Conservation (phyloP, 306 rosid species). For the Sicyos baderoa region DNA sequence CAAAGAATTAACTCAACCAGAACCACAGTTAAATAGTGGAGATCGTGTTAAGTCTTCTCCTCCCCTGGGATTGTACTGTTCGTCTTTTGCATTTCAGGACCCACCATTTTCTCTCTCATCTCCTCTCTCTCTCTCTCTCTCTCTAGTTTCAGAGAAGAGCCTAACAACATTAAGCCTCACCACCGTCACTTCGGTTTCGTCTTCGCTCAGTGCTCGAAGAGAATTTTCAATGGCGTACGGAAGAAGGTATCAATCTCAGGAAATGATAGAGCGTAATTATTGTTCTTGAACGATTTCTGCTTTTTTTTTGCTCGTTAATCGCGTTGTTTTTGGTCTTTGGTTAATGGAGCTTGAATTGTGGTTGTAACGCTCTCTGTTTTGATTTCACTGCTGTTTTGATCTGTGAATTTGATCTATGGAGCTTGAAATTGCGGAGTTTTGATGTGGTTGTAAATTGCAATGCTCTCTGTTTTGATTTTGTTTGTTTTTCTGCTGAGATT, state of each 20-base stretch:
- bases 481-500: background rate
- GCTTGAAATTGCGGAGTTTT: background rate
- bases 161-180: background rate
- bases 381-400: too few relatives aligned
- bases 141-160: background rate
- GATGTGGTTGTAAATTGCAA: too few relatives aligned
- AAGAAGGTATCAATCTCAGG: constrained; percentile 3
- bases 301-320: background rate
- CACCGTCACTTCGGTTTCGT: constrained; percentile 13
- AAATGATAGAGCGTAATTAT: background rate
- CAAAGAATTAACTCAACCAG: constrained; percentile 13
- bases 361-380: too few relatives aligned
- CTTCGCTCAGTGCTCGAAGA: background rate
- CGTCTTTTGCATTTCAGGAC: constrained; percentile 11
- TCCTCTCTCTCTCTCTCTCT: background rate
- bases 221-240: constrained; percentile 10
- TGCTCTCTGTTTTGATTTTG: background rate
- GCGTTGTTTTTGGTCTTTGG: background rate
- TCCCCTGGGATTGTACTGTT: constrained; percentile 14
- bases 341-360: too few relatives aligned
- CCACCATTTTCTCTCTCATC: constrained; percentile 9
- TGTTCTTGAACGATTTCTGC: background rate
- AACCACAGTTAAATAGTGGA: constrained; percentile 18
- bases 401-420: background rate
- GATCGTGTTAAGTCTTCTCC: constrained; percentile 18